A percentile compares a stretch with the other conserved stretches of the same genome.
These are phyloP conservation scores for Leccinellum luteum DNA, from an alignment of 768 basidiomycete genomes.

Conservation along the genomic window DNA sequence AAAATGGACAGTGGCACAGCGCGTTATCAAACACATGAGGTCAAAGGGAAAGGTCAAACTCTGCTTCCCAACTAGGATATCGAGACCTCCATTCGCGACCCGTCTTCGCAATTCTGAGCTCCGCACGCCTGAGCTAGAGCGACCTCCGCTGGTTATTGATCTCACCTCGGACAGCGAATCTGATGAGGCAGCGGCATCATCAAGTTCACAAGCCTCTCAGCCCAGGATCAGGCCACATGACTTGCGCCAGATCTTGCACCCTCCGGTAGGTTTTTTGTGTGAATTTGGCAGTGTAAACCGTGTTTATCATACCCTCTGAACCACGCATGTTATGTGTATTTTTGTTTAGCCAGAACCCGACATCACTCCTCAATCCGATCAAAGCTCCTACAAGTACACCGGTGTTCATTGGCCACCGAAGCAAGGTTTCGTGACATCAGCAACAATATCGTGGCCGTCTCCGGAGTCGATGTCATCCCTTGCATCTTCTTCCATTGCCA, in stretches of 20 bases:
- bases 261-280: conserved; percentile 13
- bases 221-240: not conserved
- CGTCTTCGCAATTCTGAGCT: conserved; percentile 15
- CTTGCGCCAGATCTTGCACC: not conserved
- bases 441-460: not conserved
- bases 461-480: not conserved
- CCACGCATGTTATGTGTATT: not conserved
- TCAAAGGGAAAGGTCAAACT: conserved; percentile 28
- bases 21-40: conserved; percentile 24
- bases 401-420: conserved; percentile 1
- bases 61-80: conserved; percentile 14
- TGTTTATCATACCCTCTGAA: conserved; percentile 1
- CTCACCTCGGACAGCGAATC: conserved; percentile 14
- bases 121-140: conserved; percentile 1
- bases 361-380: not conserved
- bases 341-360: conserved; percentile 9
- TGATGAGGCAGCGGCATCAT: not conserved
- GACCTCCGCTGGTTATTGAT: conserved; percentile 17
- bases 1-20: conserved; percentile 22
- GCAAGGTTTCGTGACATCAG: conserved; percentile 1
- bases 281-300: not conserved
- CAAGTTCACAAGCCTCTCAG: conserved; percentile 1
- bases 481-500: not conserved
- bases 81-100: conserved; percentile 14
- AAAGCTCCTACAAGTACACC: not conserved